Percentiles rank a stretch among this genome's conserved stretches.
Evolutionary conservation across 805 yeast species (phyloP).

Genomic region (Starmerella asiatica): DNA sequence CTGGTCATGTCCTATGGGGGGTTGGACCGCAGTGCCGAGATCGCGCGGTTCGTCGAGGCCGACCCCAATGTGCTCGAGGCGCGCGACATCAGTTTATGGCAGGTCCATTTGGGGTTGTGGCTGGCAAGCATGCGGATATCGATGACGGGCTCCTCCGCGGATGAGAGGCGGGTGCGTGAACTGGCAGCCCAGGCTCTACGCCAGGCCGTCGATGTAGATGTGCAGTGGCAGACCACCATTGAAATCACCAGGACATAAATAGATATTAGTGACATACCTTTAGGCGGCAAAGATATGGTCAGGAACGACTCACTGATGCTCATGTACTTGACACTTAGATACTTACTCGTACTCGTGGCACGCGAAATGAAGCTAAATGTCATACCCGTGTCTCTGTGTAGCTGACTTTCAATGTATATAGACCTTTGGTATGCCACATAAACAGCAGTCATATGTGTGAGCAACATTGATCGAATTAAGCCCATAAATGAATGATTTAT

Average conservation of each 20-base stretch:
- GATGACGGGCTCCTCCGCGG: constrained; percentile 26
- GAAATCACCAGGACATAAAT: constrained; percentile 21
- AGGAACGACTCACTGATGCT: too few species aligned
- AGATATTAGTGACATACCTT: too few species aligned
- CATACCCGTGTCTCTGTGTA: too few species aligned
- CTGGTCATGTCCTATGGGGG: constrained; percentile 33
- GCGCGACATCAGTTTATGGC: constrained; percentile 29
- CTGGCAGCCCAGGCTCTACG: constrained; percentile 22
- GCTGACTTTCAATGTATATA: too few species aligned
- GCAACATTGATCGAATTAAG: too few species aligned
- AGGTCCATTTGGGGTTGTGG: constrained; percentile 33
- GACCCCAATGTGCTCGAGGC: constrained; percentile 25
- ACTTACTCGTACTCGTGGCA: too few species aligned
- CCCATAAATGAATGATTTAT: too few species aligned
- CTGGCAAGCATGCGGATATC: constrained; percentile 28
- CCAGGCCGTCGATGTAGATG: constrained; percentile 20
- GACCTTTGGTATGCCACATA: too few species aligned
- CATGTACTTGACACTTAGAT: too few species aligned
- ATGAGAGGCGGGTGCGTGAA: constrained; percentile 26
- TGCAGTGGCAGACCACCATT: constrained; percentile 29
- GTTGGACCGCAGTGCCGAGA: constrained; percentile 24
- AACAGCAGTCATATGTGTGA: too few species aligned
- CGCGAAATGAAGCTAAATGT: too few species aligned
- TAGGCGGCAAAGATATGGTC: too few species aligned
- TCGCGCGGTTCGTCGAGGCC: constrained; percentile 19